Base-by-base conservation (phyloP, 228 moss, liverwort and hornwort species). In the Sphagnum fallax region DNA sequence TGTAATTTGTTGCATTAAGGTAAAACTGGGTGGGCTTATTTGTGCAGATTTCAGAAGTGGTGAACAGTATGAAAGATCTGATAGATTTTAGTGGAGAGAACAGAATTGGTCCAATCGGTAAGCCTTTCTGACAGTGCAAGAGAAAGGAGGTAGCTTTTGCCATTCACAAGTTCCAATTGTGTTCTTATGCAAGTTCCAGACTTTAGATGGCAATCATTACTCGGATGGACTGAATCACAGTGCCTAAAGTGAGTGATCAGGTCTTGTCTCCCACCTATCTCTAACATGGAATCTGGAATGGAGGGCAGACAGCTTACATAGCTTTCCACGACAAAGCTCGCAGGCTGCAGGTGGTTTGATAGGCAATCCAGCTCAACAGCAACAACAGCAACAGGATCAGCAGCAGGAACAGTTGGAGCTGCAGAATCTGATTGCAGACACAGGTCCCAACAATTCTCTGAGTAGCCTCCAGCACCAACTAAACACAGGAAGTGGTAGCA, bases 21-120 rank as follows among this genome's bases (percentile, higher is more conserved):
- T 32, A 1, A 32, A 32, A 32, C 32, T 32, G 32, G 32, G 32
- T 32, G 32, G 32, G 32, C 32, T 32, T 32, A 32, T 12, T 12
- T 48, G 16, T 52, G 14, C 87, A 98, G 98, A 98, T 98, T 16
- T 98, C 98, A n/a, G 98, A 98, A 81, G 98, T 98, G 52, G 98
- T 98, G 5, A 98, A 98, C 79, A 98, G 94, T 82, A 98, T 98
- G 93, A 98, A 98, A 72, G 98, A 98, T 74, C 81, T 98, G 57
- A 98, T 98, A 57, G 98, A 98, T 76, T 98, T 93, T 81, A 98
- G 94, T 72, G 85, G 94, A 18, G 91, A 98, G 73, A 94, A 93
- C 67, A 86, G 77, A 65, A 82, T 92, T 63, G 98, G 98, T 6
- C 98, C 98, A 11, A 86, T 84, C 53, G 83, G 97, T 98, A 87